A percentile compares a stretch with the other conserved stretches of the same genome.
Evolutionary conservation across 495 filamentous ascomycete genomes (phyloP).

Genomic region (Lophiotrema nucula): DNA sequence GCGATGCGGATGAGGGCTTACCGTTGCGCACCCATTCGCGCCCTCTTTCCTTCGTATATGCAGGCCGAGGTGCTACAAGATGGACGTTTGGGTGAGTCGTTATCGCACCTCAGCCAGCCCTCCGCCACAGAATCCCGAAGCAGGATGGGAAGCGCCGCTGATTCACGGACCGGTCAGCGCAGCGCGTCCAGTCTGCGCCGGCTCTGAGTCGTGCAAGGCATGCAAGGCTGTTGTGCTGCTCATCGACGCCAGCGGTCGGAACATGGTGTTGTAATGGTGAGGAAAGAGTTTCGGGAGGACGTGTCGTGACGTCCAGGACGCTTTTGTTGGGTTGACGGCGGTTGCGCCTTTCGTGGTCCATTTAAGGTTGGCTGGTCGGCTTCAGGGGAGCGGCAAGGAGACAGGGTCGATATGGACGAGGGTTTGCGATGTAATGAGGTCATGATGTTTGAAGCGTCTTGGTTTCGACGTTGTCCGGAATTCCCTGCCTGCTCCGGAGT

Average conservation of each 20-base stretch:
- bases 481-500: background rate
- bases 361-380: conserved; percentile 24
- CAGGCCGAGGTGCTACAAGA: background rate
- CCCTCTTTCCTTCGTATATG: conserved; percentile 17
- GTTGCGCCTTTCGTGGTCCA: background rate
- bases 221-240: no score
- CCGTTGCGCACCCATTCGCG: background rate
- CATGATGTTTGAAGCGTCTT: no score
- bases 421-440: background rate
- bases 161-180: conserved; percentile 10
- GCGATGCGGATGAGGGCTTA: conserved; percentile 8
- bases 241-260: no score
- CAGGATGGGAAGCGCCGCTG: conserved; percentile 3
- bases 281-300: background rate
- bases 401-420: background rate
- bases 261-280: no score
- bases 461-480: no score
- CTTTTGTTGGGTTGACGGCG: no score
- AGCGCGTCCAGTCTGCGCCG: no score
- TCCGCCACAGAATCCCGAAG: background rate
- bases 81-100: conserved; percentile 18
- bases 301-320: conserved; percentile 17
- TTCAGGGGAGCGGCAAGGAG: no score
- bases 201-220: no score
- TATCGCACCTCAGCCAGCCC: background rate